phyloP scores from a whole-genome alignment of 2,329 filamentous ascomycete species.

The Hirsutella rhossiliensis region DNA sequence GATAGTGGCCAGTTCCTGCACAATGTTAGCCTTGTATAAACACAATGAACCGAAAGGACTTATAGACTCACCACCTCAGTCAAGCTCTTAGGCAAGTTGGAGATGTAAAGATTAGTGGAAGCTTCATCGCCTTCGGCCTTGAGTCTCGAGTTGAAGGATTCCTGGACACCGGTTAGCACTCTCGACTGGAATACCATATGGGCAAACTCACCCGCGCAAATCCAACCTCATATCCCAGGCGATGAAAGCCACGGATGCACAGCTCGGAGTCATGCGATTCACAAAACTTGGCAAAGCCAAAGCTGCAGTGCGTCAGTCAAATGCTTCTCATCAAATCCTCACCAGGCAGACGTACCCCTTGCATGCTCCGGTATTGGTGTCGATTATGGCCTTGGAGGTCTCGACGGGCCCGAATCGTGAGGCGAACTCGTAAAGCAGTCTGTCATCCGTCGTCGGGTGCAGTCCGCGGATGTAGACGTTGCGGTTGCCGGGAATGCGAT shows the following conservation, averaged over 20 bases:
- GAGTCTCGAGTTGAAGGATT: slow-evolving; percentile 95
- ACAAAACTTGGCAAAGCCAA: slow-evolving; percentile 94
- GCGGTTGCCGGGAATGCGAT: slow-evolving; percentile 80
- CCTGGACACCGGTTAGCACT: slow-evolving; percentile 39
- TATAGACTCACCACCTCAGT: slow-evolving; percentile 64
- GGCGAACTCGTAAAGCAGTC: slow-evolving; percentile 72
- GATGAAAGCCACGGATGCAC: slow-evolving; percentile 91
- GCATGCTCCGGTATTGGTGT: slow-evolving; percentile 83
- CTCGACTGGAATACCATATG: slow-evolving; percentile 1
- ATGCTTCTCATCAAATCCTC: not conserved
- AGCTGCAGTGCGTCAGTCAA: slow-evolving; percentile 40
- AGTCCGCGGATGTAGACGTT: slow-evolving; percentile 98
- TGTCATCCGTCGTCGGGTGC: slow-evolving; percentile 88
- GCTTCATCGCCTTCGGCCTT: slow-evolving; percentile 85
- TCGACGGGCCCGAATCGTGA: slow-evolving; percentile 85
- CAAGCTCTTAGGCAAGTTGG: slow-evolving; percentile 84
- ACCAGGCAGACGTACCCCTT: slow-evolving; percentile 58
- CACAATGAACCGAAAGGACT: not conserved
- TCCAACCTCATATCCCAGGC: slow-evolving; percentile 91
- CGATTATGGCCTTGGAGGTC: slow-evolving; percentile 97
- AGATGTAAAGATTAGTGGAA: slow-evolving; percentile 96
- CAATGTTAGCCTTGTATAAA: too few relatives aligned
- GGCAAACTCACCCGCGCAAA: slow-evolving; percentile 66
- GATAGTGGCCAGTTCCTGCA: slow-evolving; percentile 61
- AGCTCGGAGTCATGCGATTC: slow-evolving; percentile 82